Conservation (phyloP, 2,329 filamentous ascomycete genomes). For the Elsinoe australis region DNA sequence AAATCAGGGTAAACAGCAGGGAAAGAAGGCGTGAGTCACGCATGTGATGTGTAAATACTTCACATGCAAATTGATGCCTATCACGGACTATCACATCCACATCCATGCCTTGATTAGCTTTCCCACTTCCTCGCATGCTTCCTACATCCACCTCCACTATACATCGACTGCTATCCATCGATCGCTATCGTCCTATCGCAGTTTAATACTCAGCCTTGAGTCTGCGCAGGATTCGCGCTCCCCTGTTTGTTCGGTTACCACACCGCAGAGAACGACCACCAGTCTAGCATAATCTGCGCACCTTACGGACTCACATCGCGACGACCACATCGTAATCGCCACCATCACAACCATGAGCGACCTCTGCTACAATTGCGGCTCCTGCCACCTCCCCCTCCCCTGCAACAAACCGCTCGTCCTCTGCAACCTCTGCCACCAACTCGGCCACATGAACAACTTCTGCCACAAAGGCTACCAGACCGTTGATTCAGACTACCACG, state of each 20-base stretch:
- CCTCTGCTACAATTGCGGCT: conserved; percentile 19
- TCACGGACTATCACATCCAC: not conserved
- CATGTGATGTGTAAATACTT: conserved; percentile 1
- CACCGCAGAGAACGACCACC: not conserved
- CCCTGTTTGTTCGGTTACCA: no score
- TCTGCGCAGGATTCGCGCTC: no score
- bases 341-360: conserved; percentile 16
- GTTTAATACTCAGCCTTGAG: no score
- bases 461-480: conserved; percentile 14
- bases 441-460: conserved; percentile 19
- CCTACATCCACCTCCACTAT: no score
- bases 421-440: conserved; percentile 11
- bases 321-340: no score
- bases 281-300: not conserved
- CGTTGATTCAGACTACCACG: conserved; percentile 3
- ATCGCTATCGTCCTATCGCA: no score
- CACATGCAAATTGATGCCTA: not conserved
- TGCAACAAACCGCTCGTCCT: not conserved
- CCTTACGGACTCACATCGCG: conserved; percentile 4
- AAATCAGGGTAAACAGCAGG: not conserved
- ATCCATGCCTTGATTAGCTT: not conserved
- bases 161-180: no score
- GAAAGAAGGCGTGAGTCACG: conserved; percentile 5
- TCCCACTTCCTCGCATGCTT: no score
- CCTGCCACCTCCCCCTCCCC: not conserved